Conservation (phyloP, 2,329 filamentous ascomycete species). For the Alternaria angustiovoidea region DNA sequence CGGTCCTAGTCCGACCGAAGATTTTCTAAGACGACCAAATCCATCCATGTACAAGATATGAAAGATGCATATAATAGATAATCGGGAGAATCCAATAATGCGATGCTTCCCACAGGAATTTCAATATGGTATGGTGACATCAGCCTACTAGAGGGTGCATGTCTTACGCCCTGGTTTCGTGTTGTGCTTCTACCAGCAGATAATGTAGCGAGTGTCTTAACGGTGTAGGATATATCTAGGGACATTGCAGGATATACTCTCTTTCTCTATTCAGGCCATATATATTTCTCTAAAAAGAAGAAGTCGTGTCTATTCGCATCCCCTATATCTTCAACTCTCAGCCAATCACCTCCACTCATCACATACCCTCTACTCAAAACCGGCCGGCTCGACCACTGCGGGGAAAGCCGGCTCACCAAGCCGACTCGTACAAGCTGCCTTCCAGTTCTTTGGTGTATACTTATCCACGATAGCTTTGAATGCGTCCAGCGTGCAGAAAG, state of each 20-base stretch:
- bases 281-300: no score
- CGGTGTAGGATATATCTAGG: no score
- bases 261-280: background rate
- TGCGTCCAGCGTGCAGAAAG: conserved; percentile 89
- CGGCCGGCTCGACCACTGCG: conserved; percentile 46
- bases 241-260: no score
- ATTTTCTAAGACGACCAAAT: background rate
- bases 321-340: background rate
- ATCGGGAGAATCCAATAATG: no score
- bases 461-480: conserved; percentile 95
- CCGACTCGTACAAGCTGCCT: conserved; percentile 66
- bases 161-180: no score
- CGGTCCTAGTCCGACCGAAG: background rate
- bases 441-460: conserved; percentile 85
- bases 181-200: no score
- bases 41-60: no score
- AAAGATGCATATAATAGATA: no score
- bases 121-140: no score
- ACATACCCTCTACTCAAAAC: conserved; percentile 29
- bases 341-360: background rate
- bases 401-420: conserved; percentile 64
- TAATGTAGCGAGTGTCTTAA: no score
- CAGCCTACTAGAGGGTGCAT: no score
- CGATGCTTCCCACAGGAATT: no score
- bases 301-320: background rate